phyloP scores from a whole-genome alignment of 2,329 filamentous ascomycete species.

The Pseudocercospora fijiensis region DNA sequence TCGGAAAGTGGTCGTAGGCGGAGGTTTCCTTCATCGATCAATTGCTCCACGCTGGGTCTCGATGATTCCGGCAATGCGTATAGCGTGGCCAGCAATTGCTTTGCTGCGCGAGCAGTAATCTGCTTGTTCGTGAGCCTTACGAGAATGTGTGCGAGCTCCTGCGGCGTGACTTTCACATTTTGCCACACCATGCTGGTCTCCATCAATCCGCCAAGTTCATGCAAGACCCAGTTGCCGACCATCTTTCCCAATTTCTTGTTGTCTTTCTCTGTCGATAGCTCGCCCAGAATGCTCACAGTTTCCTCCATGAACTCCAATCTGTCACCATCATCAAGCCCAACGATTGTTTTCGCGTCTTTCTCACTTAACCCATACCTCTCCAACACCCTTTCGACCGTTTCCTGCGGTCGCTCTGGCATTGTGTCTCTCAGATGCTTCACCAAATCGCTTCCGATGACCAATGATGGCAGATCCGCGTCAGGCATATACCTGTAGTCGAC shows the following conservation, averaged over 20 bases:
- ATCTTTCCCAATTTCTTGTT: conserved; percentile 46
- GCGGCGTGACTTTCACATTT: conserved; percentile 41
- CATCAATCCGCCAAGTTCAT: conserved; percentile 53
- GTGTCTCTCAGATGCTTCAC: conserved; percentile 61
- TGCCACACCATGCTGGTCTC: conserved; percentile 43
- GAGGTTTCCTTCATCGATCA: conserved; percentile 59
- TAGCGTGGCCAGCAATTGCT: conserved; percentile 57
- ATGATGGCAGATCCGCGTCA: conserved; percentile 81
- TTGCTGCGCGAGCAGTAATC: conserved; percentile 58
- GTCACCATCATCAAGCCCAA: conserved; percentile 73
- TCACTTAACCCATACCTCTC: conserved; percentile 65
- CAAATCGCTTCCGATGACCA: conserved; percentile 71
- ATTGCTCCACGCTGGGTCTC: conserved; percentile 47
- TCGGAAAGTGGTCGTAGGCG: conserved; percentile 55
- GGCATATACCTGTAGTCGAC: conserved; percentile 99
- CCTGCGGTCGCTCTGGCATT: conserved; percentile 71
- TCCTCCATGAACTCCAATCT: conserved; percentile 79
- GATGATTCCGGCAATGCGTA: conserved; percentile 39
- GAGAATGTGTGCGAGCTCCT: conserved; percentile 48
- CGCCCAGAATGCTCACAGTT: conserved; percentile 54
- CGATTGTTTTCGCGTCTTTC: conserved; percentile 80
- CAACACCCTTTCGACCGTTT: conserved; percentile 55
- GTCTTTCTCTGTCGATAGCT: conserved; percentile 29
- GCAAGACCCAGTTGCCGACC: conserved; percentile 60
- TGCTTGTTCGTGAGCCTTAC: conserved; percentile 42